A percentile compares a stretch with the other conserved stretches of the same genome.
These are phyloP conservation scores for Hirschfeldia incana DNA, from an alignment of 345 rosid genomes.

Conservation along the genomic window DNA sequence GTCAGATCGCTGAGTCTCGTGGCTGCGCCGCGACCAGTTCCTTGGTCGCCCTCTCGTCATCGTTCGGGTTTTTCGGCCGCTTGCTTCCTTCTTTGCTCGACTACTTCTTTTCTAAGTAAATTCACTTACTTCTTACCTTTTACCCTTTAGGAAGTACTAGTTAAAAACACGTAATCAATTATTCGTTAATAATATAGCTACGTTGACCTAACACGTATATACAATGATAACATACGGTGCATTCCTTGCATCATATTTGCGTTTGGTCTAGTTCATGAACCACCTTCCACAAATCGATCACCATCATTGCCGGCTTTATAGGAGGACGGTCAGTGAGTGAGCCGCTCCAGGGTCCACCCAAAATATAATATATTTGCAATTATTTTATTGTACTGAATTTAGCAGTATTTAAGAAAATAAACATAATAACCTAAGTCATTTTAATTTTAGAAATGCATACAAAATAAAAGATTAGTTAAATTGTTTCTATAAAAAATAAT, in stretches of 20 bases:
- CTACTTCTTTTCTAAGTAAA: conserved; percentile 62
- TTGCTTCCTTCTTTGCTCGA: conserved; percentile 74
- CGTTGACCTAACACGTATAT: conserved; percentile 35
- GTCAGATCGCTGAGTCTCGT: conserved; percentile 89
- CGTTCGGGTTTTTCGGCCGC: conserved; percentile 91
- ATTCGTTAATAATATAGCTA: conserved; percentile 20
- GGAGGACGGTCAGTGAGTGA: too few relatives aligned
- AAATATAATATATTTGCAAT: too few relatives aligned
- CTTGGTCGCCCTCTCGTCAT: conserved; percentile 74
- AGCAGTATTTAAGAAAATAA: too few relatives aligned
- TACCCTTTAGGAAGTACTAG: background rate
- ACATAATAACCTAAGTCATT: too few relatives aligned
- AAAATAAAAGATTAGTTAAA: too few relatives aligned
- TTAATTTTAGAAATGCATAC: too few relatives aligned
- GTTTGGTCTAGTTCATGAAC: conserved; percentile 28
- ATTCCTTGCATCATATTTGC: conserved; percentile 26
- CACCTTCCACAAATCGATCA: conserved; percentile 14
- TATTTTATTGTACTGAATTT: too few relatives aligned
- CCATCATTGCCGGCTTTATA: too few relatives aligned
- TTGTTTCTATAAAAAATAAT: too few relatives aligned
- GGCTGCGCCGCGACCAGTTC: conserved; percentile 48
- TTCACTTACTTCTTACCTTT: background rate
- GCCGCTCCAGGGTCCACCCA: too few relatives aligned
- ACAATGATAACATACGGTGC: conserved; percentile 21
- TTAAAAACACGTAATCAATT: background rate